Base-by-base conservation (phyloP, 192 early-diverging fungal genomes). In the Rhizophagus prolifer region DNA sequence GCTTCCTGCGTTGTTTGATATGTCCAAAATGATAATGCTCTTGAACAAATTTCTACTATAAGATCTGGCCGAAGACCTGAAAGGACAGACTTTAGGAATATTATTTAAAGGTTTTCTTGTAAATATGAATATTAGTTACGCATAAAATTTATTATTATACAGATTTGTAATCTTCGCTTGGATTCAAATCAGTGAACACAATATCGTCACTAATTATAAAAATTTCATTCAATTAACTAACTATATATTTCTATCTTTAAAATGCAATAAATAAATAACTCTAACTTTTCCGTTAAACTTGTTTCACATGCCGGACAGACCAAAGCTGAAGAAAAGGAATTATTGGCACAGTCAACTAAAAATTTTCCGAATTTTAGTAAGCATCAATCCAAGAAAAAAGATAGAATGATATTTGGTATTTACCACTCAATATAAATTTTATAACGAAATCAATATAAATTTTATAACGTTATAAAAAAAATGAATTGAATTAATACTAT, bases 251-350 rank as follows among this genome's bases (percentile, higher is more conserved):
- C 10, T 12, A 44, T 2, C 41, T 2, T 9, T 44, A 44, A 12
- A 60, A 25, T 76, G 30, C 8, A 62, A 60, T 23, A n/a, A 62
- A 60, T 23, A n/a, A 64, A 61, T 70, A 70, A 21, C 14, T 1
- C 50, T 79, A 88, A 90, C 90, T 78, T 84, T 68, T 82, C 76
- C 0, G 81, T 76, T 14, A 93, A 65, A 9, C 78, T 79, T 14
- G 88, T 84, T 46, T 88, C 83, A 73, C 91, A 93, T 0, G 88
- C 90, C 9, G 91, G 92, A 74, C 92, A 93, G 14, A 84, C 79
- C 10, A 86, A 70, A 10, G 85, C 84, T 12, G 82, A 77, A 23
- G 80, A 66, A 72, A 91, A 90, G 6, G 83, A 65, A 21, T 67
- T 81, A 23, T 78, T 85, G 26, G 92, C 88, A 71, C 91, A 93